Evolutionary conservation across 495 filamentous ascomycete species (phyloP), one percentile per base, ranked within the genome.

Genomic region (Oidiodendron maius): DNA sequence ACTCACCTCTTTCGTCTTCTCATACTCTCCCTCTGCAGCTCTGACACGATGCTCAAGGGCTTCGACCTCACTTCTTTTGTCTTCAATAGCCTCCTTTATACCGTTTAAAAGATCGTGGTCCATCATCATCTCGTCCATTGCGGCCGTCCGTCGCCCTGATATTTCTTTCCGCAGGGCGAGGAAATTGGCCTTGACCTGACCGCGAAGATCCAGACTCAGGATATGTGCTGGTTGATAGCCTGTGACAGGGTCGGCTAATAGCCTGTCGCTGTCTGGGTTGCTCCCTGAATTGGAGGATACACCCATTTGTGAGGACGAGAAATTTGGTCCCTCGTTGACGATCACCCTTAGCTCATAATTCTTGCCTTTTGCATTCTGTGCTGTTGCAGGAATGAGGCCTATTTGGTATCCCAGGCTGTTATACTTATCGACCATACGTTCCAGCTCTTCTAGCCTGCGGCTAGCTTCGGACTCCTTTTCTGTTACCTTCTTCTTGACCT

Each of bases 351-450:
- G 76, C 67, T 99, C 93, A 63, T 83, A 95, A 35, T 94, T 77
- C 36, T 80, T 67, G 28, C 86, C 89, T 59, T 87, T 87, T 36
- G 93, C 90, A 55, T 96, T 95, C 38, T 77, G 74, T 0, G 93
- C 89, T 2, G 86, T 83, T 3, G 82, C 63, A 2, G 93, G 93
- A 34, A 95, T 91, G 51, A 97, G 72, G 48, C 86, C 91, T 44
- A 89, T 90, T 52, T 96, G 86, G 62, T 97, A 97, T 15, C 87
- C 93, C 2, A 95, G 72, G 3, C 86, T 88, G 68, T 97, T 97
- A 77, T 94, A 97, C 42, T 78, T 76, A 57, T 96, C 85, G 10
- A 95, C 81, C 35, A 84, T 74, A 34, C 85, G 79, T 61, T 97
- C 91, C 12, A 97, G 75, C 48, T 91, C 89, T 54, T 96, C 91